A percentile compares a stretch with the other conserved stretches of the same genome.
Evolutionary conservation across 345 rosid genomes (phyloP).

Genomic region (Citrus maxima): DNA sequence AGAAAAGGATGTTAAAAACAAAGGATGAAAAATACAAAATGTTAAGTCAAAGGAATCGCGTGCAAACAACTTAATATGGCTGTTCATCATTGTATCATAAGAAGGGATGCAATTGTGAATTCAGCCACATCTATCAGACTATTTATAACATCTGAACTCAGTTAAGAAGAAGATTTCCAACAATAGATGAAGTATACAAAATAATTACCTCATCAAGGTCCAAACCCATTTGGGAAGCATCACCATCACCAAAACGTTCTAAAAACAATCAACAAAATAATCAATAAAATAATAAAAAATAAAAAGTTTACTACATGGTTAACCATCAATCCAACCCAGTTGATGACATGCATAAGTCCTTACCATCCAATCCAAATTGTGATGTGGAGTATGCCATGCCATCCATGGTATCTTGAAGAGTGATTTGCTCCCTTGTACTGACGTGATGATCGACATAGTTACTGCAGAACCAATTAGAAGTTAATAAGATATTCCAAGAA

Average conservation of each 20-base stretch:
- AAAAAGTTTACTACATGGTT: background rate
- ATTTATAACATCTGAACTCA: background rate
- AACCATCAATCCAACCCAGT: background rate
- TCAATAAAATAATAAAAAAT: conserved; percentile 1
- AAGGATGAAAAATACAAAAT: background rate
- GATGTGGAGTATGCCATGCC: conserved; percentile 90
- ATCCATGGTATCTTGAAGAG: conserved; percentile 98
- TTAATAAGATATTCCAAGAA: conserved; percentile 7
- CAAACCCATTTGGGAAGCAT: conserved; percentile 81
- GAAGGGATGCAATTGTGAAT: background rate
- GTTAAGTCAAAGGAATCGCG: background rate
- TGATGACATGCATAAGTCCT: conserved; percentile 23
- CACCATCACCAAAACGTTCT: conserved; percentile 99
- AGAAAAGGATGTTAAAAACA: background rate
- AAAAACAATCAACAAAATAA: conserved; percentile 26
- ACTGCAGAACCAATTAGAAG: conserved; percentile 44
- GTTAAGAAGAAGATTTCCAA: background rate
- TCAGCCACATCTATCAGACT: background rate
- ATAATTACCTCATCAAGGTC: conserved; percentile 90
- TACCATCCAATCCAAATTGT: conserved; percentile 96
- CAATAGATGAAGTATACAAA: background rate
- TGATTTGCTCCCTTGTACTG: conserved; percentile 95
- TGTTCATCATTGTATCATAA: background rate
- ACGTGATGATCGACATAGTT: conserved; percentile 94
- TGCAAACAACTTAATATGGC: background rate